A percentile compares a stretch with the other conserved stretches of the same genome.
Evolutionary conservation across 176 grass and related monocot genomes (phyloP).

Genomic region (Juncus inflexus): DNA sequence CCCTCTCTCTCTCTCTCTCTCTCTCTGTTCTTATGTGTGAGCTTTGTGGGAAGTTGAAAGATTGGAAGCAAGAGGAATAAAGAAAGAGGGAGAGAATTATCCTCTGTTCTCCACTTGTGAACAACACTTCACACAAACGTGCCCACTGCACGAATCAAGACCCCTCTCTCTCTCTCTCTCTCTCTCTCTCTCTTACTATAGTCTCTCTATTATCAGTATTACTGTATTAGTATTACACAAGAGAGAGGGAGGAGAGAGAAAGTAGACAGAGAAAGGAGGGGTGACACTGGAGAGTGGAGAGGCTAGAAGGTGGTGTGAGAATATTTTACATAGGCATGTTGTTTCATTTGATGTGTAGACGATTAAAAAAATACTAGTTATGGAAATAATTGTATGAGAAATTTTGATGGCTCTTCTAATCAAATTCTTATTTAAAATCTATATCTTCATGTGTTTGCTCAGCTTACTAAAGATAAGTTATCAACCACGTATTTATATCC

Average conservation of each 20-base stretch:
- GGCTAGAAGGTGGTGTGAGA: conserved; percentile 10
- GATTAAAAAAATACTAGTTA: no score
- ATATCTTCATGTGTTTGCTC: no score
- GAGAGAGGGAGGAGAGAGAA: neutral
- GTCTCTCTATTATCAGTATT: no score
- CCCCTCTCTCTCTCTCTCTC: neutral
- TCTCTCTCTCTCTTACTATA: neutral
- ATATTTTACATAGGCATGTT: neutral
- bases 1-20: neutral
- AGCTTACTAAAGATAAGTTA: no score
- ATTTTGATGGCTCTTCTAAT: no score
- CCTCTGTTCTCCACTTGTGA: conserved; percentile 6
- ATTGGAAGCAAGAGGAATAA: no score
- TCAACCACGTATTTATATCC: no score
- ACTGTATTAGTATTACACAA: no score
- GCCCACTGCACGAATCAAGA: conserved; percentile 15
- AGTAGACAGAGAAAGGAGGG: neutral
- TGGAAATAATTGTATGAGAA: no score
- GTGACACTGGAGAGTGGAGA: conserved; percentile 4
- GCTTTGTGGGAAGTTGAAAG: neutral
- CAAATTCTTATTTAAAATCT: no score
- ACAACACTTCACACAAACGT: conserved; percentile 17
- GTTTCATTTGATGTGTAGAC: neutral
- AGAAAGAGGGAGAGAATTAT: neutral
- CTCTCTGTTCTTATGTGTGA: neutral